These are phyloP conservation scores for Friedmanniomyces simplex DNA, from an alignment of 495 filamentous ascomycete genomes.

Conservation along the genomic window DNA sequence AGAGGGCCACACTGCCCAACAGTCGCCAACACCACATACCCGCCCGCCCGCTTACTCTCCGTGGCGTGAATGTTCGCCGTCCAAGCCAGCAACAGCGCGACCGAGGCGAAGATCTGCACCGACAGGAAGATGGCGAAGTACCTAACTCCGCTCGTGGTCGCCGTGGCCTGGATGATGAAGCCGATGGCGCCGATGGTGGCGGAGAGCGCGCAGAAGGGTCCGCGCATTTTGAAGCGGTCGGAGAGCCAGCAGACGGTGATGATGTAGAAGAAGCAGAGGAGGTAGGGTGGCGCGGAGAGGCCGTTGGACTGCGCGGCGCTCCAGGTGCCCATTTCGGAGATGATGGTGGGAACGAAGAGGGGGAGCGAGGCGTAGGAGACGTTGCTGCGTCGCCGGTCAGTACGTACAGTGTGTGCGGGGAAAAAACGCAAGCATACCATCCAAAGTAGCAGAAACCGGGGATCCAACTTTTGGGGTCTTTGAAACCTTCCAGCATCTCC, in stretches of 20 bases:
- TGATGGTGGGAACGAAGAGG: conserved; percentile 67
- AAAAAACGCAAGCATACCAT: conserved; percentile 4
- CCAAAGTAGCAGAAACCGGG: conserved; percentile 35
- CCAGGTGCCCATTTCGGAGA: conserved; percentile 47
- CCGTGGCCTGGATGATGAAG: conserved; percentile 57
- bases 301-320: conserved; percentile 63
- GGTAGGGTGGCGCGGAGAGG: conserved; percentile 71
- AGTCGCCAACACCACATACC: conserved; percentile 19
- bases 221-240: conserved; percentile 62
- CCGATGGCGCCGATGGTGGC: conserved; percentile 57
- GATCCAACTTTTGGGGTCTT: conserved; percentile 41
- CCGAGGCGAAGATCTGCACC: conserved; percentile 28
- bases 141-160: conserved; percentile 19
- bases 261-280: conserved; percentile 61
- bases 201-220: conserved; percentile 51
- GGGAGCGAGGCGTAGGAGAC: conserved; percentile 68
- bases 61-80: conserved; percentile 20
- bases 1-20: conserved; percentile 24
- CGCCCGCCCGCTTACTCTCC: conserved; percentile 19
- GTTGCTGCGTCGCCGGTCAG: conserved; percentile 7
- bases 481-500: conserved; percentile 18
- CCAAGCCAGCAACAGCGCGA: conserved; percentile 25
- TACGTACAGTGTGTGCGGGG: background rate
- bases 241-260: conserved; percentile 60
- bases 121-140: conserved; percentile 31